Base-by-base conservation (phyloP, 2,329 filamentous ascomycete species). In the Biscogniauxia sp. region DNA sequence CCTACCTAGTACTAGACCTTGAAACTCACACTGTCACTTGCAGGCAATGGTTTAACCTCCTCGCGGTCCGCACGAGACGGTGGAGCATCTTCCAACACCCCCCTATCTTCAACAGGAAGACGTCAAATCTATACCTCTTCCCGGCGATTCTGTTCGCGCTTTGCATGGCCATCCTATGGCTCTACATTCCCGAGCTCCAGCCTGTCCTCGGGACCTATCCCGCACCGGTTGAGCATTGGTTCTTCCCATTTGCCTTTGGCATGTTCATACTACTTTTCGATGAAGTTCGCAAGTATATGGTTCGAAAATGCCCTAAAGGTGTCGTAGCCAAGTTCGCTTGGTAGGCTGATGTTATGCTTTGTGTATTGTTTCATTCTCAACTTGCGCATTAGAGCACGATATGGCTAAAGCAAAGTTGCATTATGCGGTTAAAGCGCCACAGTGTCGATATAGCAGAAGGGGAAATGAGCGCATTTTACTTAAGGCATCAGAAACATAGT, bases 151-250 rank as follows among this genome's bases (percentile, higher is more conserved):
- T 84, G 0, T 92, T 93, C 69, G 82, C 89, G 0, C 75, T 93
- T 8, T 78, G 80, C 20, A 88, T 93, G 75, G 87, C 86, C 6
- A 83, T 93, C 57, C 83, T 93, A 64, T 89, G 84, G 84, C 70
- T 84, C 15, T 92, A 93, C 69, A 84, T 90, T 1, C 88, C 88
- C 0, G 77, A 80, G 2, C 78, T 93, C 28, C 88, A 91, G 72
- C 70, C 72, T 1, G 80, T 84, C 1, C 76, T 92, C 1, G 82
- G 75, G 19, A 92, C 89, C 0, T 81, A 84, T 0, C 70, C 76
- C 0, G 86, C 93, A 0, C 88, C 90, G 0, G 85, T 87, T 0
- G 89, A 90, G 73, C 80, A 93, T 70, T 94, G 88, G 84, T 93
- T 94, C 72, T 70, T 94, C 55, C 90, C 91, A 0, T 86, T 90